Evolutionary conservation across 768 basidiomycete genomes (phyloP).

Genomic region (Hygrophorus pudorinus): DNA sequence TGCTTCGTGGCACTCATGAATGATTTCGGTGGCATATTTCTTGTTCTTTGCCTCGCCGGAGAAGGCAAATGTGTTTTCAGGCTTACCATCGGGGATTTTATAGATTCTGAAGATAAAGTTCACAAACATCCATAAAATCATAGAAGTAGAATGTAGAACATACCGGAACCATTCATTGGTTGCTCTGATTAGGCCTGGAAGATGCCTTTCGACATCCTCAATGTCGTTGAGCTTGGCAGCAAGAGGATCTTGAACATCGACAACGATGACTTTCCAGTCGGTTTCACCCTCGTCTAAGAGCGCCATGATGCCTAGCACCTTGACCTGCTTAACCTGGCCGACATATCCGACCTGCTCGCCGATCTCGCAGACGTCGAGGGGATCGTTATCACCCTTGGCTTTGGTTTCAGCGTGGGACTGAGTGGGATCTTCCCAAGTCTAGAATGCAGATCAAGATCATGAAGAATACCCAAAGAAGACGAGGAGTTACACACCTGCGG

Average conservation of each 20-base stretch:
- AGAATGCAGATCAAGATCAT: slow-evolving; percentile 7
- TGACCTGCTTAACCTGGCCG: slow-evolving; percentile 99
- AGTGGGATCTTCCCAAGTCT: slow-evolving; percentile 98
- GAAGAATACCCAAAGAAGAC: no score
- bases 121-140: background rate
- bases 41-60: slow-evolving; percentile 99
- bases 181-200: slow-evolving; percentile 92
- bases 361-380: slow-evolving; percentile 99
- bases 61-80: slow-evolving; percentile 98
- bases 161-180: slow-evolving; percentile 99
- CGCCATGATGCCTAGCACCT: slow-evolving; percentile 99
- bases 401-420: slow-evolving; percentile 91
- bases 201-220: slow-evolving; percentile 96
- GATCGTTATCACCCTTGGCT: slow-evolving; percentile 98
- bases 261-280: slow-evolving; percentile 99
- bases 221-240: slow-evolving; percentile 97
- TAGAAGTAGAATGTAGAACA: slow-evolving; percentile 5
- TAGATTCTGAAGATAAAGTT: slow-evolving; percentile 55
- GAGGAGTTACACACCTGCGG: slow-evolving; percentile 73
- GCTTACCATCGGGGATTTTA: slow-evolving; percentile 90
- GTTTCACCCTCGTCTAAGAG: slow-evolving; percentile 99
- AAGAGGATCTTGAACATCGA: slow-evolving; percentile 91
- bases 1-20: slow-evolving; percentile 97
- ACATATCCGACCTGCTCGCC: slow-evolving; percentile 96
- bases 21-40: slow-evolving; percentile 98